A percentile compares a stretch with the other conserved stretches of the same genome.
These are phyloP conservation scores for Chaetomium tenue DNA, from an alignment of 495 filamentous ascomycete species.

Conservation along the genomic window DNA sequence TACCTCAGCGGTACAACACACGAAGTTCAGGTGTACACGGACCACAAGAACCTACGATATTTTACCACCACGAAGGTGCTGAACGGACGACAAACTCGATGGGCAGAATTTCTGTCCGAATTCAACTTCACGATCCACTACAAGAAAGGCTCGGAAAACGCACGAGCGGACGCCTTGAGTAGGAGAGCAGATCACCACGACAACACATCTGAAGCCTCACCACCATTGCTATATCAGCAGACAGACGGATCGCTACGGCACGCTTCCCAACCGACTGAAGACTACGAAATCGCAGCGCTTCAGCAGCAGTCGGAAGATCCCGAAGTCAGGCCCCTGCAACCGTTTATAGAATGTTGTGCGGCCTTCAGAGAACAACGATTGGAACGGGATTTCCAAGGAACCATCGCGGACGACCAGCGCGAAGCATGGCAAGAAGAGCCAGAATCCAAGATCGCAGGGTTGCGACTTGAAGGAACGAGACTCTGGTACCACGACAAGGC, in stretches of 20 bases:
- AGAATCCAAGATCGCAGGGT: too few relatives aligned
- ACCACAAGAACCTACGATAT: conserved; percentile 14
- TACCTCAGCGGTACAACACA: conserved; percentile 13
- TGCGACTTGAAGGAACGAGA: not conserved
- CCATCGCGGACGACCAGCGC: too few relatives aligned
- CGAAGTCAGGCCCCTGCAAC: too few relatives aligned
- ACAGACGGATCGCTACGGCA: too few relatives aligned
- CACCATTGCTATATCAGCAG: not conserved
- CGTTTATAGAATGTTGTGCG: too few relatives aligned
- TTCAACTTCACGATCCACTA: conserved; percentile 39
- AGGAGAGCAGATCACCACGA: conserved; percentile 1
- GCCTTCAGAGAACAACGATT: too few relatives aligned
- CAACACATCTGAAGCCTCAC: not conserved
- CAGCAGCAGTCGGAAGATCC: too few relatives aligned
- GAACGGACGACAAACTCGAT: conserved; percentile 30
- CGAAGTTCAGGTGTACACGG: conserved; percentile 10
- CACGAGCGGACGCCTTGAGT: conserved; percentile 18
- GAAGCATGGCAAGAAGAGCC: too few relatives aligned
- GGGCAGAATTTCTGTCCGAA: conserved; percentile 26
- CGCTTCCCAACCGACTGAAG: too few relatives aligned
- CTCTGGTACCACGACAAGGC: not conserved
- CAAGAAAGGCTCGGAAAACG: conserved; percentile 17
- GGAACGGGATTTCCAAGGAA: too few relatives aligned
- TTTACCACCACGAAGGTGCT: conserved; percentile 34
- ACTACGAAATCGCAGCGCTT: too few relatives aligned